These are phyloP conservation scores for Cymbidium sinense DNA, from an alignment of 106 monocot species.

Conservation along the genomic window DNA sequence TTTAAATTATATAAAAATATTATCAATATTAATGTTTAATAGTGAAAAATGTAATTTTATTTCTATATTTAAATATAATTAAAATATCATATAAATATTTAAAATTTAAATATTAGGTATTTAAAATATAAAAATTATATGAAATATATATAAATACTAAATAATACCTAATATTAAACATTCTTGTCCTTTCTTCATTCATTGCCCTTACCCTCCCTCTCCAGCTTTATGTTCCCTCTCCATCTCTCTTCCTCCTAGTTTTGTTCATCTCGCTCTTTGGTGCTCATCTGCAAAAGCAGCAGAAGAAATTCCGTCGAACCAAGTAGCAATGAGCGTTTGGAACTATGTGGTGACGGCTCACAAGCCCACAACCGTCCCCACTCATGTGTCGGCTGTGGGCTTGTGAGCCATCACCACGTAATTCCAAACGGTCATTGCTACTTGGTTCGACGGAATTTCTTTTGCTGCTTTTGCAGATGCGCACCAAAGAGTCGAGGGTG, in stretches of 20 bases:
- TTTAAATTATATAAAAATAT: too few relatives aligned
- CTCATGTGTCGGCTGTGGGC: constrained; percentile 95
- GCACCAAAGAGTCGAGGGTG: background rate
- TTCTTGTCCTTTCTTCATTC: too few relatives aligned
- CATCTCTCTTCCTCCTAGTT: background rate
- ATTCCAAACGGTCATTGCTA: constrained; percentile 91
- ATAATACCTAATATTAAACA: too few relatives aligned
- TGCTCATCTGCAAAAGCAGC: background rate
- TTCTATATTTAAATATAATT: too few relatives aligned
- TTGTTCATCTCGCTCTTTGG: background rate
- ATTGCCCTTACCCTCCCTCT: background rate
- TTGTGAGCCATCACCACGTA: constrained; percentile 99
- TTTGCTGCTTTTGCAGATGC: background rate
- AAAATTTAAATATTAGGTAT: too few relatives aligned
- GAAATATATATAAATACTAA: too few relatives aligned
- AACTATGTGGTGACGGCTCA: constrained; percentile 99
- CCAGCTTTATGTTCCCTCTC: background rate
- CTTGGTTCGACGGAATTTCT: background rate
- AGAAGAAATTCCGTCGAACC: background rate
- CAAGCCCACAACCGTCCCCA: constrained; percentile 96
- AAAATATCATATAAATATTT: too few relatives aligned
- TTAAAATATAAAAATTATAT: too few relatives aligned
- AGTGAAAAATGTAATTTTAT: too few relatives aligned
- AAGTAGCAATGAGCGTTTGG: constrained; percentile 80
- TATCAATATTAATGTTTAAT: too few relatives aligned